These are phyloP conservation scores for Alternaria sp. DNA, from an alignment of 2,329 filamentous ascomycete species.

Conservation along the genomic window DNA sequence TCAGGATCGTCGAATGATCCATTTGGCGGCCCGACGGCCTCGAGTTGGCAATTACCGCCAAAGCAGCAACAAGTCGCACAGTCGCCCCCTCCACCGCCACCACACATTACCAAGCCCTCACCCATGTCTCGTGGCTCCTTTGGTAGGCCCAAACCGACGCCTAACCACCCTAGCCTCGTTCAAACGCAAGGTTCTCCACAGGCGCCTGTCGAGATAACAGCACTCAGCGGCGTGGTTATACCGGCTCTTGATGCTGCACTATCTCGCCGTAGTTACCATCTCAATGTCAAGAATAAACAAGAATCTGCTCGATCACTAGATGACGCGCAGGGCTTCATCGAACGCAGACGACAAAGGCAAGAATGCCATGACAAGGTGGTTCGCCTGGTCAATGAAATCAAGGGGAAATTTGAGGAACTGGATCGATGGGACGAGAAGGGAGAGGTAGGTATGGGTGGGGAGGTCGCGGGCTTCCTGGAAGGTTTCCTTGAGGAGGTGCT, in stretches of 20 bases:
- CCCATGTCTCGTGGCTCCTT: slow-evolving; percentile 41
- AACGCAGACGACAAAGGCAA: slow-evolving; percentile 44
- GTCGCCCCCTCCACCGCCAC: slow-evolving; percentile 20
- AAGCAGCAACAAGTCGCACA: slow-evolving; percentile 9
- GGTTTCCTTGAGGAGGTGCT: slow-evolving; percentile 93
- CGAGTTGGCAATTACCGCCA: slow-evolving; percentile 21
- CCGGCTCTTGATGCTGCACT: slow-evolving; percentile 92
- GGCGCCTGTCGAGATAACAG: slow-evolving; percentile 76
- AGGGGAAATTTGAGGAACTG: slow-evolving; percentile 85
- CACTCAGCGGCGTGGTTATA: slow-evolving; percentile 88
- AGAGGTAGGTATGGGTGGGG: slow-evolving; percentile 92
- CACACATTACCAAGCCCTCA: slow-evolving; percentile 25
- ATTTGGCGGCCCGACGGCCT: slow-evolving; percentile 36
- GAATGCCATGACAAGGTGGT: slow-evolving; percentile 85
- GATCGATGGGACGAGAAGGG: slow-evolving; percentile 86
- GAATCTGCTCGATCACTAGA: slow-evolving; percentile 55
- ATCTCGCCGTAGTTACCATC: slow-evolving; percentile 72
- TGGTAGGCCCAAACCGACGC: slow-evolving; percentile 37
- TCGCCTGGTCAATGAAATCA: slow-evolving; percentile 81
- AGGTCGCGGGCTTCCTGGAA: slow-evolving; percentile 87
- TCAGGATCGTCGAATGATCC: slow-evolving; percentile 41
- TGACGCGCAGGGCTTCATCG: slow-evolving; percentile 63
- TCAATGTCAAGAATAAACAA: slow-evolving; percentile 58
- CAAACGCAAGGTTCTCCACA: slow-evolving; percentile 62
- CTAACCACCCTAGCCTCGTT: slow-evolving; percentile 26